Percentiles rank a stretch among this genome's conserved stretches.
phyloP scores from a whole-genome alignment of 805 yeast species.

The Sugiyamaella americana region DNA sequence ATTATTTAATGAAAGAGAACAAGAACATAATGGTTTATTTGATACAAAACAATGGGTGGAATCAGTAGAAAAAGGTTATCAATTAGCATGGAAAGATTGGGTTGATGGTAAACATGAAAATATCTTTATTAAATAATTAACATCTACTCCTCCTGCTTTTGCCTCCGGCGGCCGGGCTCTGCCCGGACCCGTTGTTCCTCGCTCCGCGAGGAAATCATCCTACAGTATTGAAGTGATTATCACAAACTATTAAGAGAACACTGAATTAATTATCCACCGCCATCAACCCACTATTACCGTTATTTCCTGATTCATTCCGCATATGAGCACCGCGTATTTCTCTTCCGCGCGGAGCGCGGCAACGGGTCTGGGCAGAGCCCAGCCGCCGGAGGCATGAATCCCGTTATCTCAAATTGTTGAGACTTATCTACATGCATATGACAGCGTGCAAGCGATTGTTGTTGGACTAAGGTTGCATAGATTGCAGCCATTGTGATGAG shows the following conservation, averaged over 20 bases:
- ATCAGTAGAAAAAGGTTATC: slow-evolving; percentile 24
- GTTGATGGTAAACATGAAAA: slow-evolving; percentile 18
- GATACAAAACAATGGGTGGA: slow-evolving; percentile 27
- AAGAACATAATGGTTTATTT: slow-evolving; percentile 18
- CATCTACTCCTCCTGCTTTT: neutral
- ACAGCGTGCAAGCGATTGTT: too few species aligned
- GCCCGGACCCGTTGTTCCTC: neutral
- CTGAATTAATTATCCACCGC: too few species aligned
- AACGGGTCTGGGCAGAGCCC: slow-evolving; percentile 1
- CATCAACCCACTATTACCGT: too few species aligned
- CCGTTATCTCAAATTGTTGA: too few species aligned
- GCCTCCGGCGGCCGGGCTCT: neutral
- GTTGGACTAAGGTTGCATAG: too few species aligned
- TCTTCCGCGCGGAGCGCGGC: neutral
- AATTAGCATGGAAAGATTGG: slow-evolving; percentile 29
- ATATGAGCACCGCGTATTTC: too few species aligned
- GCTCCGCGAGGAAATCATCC: neutral
- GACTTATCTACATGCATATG: too few species aligned
- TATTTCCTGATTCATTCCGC: too few species aligned
- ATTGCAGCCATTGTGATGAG: too few species aligned
- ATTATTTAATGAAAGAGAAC: slow-evolving; percentile 22
- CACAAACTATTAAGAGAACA: too few species aligned
- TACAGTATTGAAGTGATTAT: too few species aligned
- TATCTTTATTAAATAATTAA: slow-evolving; percentile 8
- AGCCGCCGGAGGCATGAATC: neutral